Base-by-base conservation (phyloP, 2,329 filamentous ascomycete species). In the Septoria petroselini region DNA sequence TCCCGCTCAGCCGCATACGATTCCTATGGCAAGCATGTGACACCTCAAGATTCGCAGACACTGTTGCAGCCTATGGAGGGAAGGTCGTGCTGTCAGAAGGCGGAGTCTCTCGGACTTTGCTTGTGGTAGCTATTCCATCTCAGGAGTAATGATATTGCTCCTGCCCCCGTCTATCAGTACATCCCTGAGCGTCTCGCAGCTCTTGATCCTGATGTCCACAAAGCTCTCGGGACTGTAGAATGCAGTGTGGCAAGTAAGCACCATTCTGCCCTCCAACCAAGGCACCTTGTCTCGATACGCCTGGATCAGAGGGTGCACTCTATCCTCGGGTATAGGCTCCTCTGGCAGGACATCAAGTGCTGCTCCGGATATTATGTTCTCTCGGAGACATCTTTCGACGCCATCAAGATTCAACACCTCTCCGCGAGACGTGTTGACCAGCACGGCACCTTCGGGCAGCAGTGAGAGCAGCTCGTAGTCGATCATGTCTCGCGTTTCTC, bases 401-500 rank as follows among this genome's bases (percentile, higher is more conserved):
- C 53, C 63, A 46, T 66, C 62, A 2, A 66, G 55, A 34, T 65
- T 55, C 9, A 65, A 40, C n/a, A 67, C 55, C 46, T 66, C 65
- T 15, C 65, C 65, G 7, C 65, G 57, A 4, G 62, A 60, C 0
- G 64, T 66, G 33, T 67, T 67, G 21, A 66, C 60, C 3, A 67
- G 47, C 6, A 66, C 58, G 3, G 63, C 58, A 8, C 60, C 62
- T 12, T 50, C 48, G 7, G 62, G 64, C 7, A 67, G 38, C 3
- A 67, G 50, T 1, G 61, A 63, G 1, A 67, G 60, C 12, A 66
- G 43, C 0, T 62, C 58, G 43, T 65, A 65, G 8, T 48, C 57
- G n/a, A 67, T 59, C 41, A 59, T 42, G 8, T 54, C 48, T 21
- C 61, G 48, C 1, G 63, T 66, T 82, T 93, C 71, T 80, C 87